These are phyloP conservation scores for Hyaloscypha hepaticicola DNA, from an alignment of 495 filamentous ascomycete species.

Conservation along the genomic window DNA sequence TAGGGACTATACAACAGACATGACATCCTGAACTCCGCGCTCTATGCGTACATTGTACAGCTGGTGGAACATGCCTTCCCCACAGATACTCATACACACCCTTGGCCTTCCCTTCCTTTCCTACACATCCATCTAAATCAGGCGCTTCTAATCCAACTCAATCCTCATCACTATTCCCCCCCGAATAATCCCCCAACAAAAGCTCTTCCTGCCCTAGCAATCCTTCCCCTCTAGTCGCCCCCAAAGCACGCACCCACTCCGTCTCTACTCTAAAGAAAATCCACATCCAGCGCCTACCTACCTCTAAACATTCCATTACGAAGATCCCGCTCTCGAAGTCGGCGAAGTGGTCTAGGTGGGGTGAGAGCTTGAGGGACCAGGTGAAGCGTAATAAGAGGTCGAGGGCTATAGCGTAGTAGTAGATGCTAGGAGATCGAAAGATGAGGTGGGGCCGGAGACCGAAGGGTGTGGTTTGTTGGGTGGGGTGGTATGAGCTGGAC, in stretches of 20 bases:
- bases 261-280: constrained; percentile 93
- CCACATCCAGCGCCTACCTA: constrained; percentile 91
- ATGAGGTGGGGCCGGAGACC: constrained; percentile 72
- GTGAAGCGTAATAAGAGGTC: constrained; percentile 84
- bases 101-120: background rate
- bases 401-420: constrained; percentile 77
- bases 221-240: background rate
- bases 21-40: background rate
- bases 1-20: too few relatives aligned
- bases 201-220: constrained; percentile 25
- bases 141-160: constrained; percentile 6
- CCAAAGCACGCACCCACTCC: constrained; percentile 59
- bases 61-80: background rate
- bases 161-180: constrained; percentile 9
- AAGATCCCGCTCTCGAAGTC: constrained; percentile 85
- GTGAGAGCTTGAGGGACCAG: constrained; percentile 82
- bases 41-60: constrained; percentile 40
- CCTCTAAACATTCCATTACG: constrained; percentile 80
- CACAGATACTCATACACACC: background rate
- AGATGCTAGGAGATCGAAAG: constrained; percentile 66
- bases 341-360: constrained; percentile 75
- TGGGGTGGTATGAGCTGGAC: constrained; percentile 46
- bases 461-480: constrained; percentile 45
- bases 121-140: background rate
- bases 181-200: constrained; percentile 22